phyloP scores from a whole-genome alignment of 371 early-diverging fungal genomes.

The Apophysomyces elegans region DNA sequence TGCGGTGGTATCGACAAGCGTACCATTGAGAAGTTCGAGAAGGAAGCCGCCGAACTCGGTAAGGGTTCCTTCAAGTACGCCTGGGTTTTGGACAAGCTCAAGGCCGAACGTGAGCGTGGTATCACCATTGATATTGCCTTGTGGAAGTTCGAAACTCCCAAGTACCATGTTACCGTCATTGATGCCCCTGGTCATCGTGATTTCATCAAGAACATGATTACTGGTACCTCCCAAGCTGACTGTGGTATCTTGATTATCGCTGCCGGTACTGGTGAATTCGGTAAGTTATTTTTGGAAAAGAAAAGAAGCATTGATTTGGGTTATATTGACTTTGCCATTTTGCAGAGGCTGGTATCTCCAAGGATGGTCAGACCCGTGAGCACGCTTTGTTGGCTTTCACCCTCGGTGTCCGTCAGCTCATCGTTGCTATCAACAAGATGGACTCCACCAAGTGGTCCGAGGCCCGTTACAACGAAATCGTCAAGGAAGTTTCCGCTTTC shows the following conservation, averaged over 20 bases:
- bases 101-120: slow-evolving; percentile 98
- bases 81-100: slow-evolving; percentile 96
- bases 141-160: slow-evolving; percentile 97
- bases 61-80: slow-evolving; percentile 98
- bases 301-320: neutral
- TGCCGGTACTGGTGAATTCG: slow-evolving; percentile 96
- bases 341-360: slow-evolving; percentile 91
- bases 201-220: slow-evolving; percentile 99
- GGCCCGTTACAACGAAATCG: slow-evolving; percentile 93
- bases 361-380: slow-evolving; percentile 99
- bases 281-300: slow-evolving; percentile 12
- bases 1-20: slow-evolving; percentile 99
- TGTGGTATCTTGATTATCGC: slow-evolving; percentile 97
- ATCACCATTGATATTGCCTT: slow-evolving; percentile 94
- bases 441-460: slow-evolving; percentile 96
- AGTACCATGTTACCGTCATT: slow-evolving; percentile 94
- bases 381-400: slow-evolving; percentile 98
- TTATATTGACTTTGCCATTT: neutral
- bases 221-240: slow-evolving; percentile 96
- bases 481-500: slow-evolving; percentile 92
- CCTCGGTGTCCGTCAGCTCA: slow-evolving; percentile 97
- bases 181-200: slow-evolving; percentile 99
- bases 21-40: slow-evolving; percentile 99
- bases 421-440: slow-evolving; percentile 99
- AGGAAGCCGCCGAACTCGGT: slow-evolving; percentile 98